Conservation (phyloP, 331 rosid genomes). For the Rhamnella rubrinervis region DNA sequence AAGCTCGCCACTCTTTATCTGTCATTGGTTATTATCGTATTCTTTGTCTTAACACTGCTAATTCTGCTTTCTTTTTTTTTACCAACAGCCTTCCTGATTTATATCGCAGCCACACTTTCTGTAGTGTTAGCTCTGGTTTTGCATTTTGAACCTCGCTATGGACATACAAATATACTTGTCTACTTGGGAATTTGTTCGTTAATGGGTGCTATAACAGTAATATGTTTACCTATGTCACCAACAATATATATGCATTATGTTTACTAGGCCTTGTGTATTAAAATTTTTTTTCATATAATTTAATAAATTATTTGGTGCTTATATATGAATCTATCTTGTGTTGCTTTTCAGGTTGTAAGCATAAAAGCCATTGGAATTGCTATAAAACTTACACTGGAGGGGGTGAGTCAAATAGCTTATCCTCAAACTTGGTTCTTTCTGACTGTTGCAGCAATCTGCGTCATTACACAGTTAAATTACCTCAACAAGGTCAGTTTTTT, state of each 20-base stretch:
- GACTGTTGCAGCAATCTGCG: constrained; percentile 71
- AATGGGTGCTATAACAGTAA: constrained; percentile 90
- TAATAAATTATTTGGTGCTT: constrained; percentile 1
- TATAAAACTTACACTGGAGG: constrained; percentile 86
- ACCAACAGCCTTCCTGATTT: constrained; percentile 60
- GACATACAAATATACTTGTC: constrained; percentile 72
- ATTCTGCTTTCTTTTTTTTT: constrained; percentile 21
- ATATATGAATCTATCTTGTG: constrained; percentile 8
- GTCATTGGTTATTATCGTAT: not conserved
- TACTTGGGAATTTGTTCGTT: constrained; percentile 93
- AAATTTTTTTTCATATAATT: not conserved
- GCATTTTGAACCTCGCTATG: constrained; percentile 84
- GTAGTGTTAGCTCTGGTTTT: constrained; percentile 67
- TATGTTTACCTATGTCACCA: constrained; percentile 2
- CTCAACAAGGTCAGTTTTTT: constrained; percentile 69
- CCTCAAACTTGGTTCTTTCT: constrained; percentile 94
- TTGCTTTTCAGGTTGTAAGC: constrained; percentile 74
- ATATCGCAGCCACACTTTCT: constrained; percentile 58
- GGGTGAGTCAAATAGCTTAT: constrained; percentile 72
- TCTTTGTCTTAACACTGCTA: constrained; percentile 4
- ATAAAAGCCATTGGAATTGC: constrained; percentile 96
- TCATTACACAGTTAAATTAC: constrained; percentile 85
- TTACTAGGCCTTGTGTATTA: not conserved
- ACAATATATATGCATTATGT: not conserved
- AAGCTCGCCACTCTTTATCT: not conserved